Evolutionary conservation across 345 rosid genomes (phyloP).

Genomic region (Cardiospermum halicacabum): DNA sequence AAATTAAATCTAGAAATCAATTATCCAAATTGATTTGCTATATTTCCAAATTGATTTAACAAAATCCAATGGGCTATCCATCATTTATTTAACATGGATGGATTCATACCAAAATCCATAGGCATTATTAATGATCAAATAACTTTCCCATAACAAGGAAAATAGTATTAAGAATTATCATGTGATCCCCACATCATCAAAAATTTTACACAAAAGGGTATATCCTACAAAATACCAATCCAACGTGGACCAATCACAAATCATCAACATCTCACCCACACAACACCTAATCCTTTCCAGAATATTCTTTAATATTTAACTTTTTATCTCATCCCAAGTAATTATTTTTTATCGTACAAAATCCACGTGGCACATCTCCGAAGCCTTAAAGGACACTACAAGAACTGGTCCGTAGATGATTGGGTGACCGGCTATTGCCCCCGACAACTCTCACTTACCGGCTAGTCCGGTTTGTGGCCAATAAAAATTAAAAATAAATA

Average conservation of each 20-base stretch:
- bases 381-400: neutral
- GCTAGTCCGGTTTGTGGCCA: constrained; percentile 41
- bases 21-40: too few relatives aligned
- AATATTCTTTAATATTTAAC: too few relatives aligned
- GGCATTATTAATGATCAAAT: too few relatives aligned
- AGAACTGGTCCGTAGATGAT: constrained; percentile 33
- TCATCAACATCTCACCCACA: constrained; percentile 11
- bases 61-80: too few relatives aligned
- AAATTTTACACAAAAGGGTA: neutral
- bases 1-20: too few relatives aligned
- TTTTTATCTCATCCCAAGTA: constrained; percentile 13
- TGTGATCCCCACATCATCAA: too few relatives aligned
- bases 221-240: neutral
- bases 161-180: too few relatives aligned
- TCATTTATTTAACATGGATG: too few relatives aligned
- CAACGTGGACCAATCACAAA: constrained; percentile 28
- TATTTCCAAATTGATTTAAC: too few relatives aligned
- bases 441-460: constrained; percentile 23
- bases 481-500: neutral
- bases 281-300: constrained; percentile 19
- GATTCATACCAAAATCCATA: too few relatives aligned
- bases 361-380: constrained; percentile 46
- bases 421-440: constrained; percentile 34
- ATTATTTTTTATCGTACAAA: constrained; percentile 5
- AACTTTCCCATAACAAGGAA: too few relatives aligned